Evolutionary conservation across 805 yeast genomes (phyloP).

Genomic region (Metschnikowia cubensis): DNA sequence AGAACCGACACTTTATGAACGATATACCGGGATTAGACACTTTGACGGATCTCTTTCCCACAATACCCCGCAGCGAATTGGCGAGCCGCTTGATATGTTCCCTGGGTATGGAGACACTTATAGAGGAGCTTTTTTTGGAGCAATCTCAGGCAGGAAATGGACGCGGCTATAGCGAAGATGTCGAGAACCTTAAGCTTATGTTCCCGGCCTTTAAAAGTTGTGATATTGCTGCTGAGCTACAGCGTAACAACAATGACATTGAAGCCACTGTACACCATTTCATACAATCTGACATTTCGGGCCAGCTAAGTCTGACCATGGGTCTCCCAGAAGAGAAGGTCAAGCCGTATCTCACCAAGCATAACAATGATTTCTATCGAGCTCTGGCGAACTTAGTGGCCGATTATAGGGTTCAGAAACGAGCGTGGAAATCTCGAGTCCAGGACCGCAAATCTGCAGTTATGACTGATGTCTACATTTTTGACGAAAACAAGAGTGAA

Average conservation of each 20-base stretch:
- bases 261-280: conserved; percentile 24
- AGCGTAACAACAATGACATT: conserved; percentile 27
- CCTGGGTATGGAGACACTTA: conserved; percentile 20
- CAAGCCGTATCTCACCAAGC: conserved; percentile 21
- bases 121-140: conserved; percentile 24
- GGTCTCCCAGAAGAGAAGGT: conserved; percentile 4
- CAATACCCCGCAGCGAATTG: conserved; percentile 23
- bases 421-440: conserved; percentile 10
- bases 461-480: conserved; percentile 6
- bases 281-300: conserved; percentile 6
- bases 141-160: not conserved
- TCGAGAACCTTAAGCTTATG: conserved; percentile 33
- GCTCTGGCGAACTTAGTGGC: conserved; percentile 36
- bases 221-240: conserved; percentile 26
- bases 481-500: conserved; percentile 21
- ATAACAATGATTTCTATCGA: conserved; percentile 23
- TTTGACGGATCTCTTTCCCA: conserved; percentile 28
- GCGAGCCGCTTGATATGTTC: conserved; percentile 23
- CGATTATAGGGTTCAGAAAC: conserved; percentile 9
- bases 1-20: not conserved
- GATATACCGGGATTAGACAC: conserved; percentile 17
- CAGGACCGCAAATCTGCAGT: conserved; percentile 6
- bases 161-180: conserved; percentile 12
- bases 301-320: conserved; percentile 3
- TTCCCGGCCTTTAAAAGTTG: conserved; percentile 41